These are phyloP conservation scores for Crotalaria pallida DNA, from an alignment of 306 rosid genomes.

Conservation along the genomic window DNA sequence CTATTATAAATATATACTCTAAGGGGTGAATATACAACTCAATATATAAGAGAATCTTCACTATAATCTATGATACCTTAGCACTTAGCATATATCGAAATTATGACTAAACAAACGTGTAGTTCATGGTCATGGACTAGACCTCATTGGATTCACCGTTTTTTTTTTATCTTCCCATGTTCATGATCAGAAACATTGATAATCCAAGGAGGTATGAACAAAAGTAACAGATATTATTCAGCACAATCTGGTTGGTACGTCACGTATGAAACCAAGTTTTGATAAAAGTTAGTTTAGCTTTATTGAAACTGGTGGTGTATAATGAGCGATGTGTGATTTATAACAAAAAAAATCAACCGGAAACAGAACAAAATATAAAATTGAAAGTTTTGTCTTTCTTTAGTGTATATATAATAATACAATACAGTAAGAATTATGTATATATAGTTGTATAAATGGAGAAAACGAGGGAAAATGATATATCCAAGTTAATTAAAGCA, in stretches of 20 bases:
- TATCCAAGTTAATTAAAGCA: background rate
- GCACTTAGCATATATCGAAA: constrained; percentile 29
- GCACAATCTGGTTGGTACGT: constrained; percentile 25
- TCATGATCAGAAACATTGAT: constrained; percentile 3
- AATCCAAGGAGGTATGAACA: constrained; percentile 1
- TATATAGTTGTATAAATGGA: too few species aligned
- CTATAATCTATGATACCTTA: constrained; percentile 12
- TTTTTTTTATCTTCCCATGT: constrained; percentile 10
- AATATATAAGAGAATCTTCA: constrained; percentile 11
- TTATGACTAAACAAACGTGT: constrained; percentile 15
- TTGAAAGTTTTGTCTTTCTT: background rate
- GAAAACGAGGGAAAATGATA: constrained; percentile 13
- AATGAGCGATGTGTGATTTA: constrained; percentile 15
- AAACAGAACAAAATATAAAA: background rate
- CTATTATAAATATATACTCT: background rate
- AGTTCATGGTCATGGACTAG: background rate
- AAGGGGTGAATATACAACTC: too few species aligned
- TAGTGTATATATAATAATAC: background rate
- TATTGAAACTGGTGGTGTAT: constrained; percentile 39
- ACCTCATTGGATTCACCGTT: constrained; percentile 38
- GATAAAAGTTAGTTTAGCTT: background rate
- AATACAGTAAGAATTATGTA: too few species aligned
- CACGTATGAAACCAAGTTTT: background rate
- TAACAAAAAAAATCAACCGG: background rate
- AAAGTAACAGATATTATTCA: background rate